Conservation (phyloP, 1,284 basidiomycete genomes). For the Singerocomus inundabilis region DNA sequence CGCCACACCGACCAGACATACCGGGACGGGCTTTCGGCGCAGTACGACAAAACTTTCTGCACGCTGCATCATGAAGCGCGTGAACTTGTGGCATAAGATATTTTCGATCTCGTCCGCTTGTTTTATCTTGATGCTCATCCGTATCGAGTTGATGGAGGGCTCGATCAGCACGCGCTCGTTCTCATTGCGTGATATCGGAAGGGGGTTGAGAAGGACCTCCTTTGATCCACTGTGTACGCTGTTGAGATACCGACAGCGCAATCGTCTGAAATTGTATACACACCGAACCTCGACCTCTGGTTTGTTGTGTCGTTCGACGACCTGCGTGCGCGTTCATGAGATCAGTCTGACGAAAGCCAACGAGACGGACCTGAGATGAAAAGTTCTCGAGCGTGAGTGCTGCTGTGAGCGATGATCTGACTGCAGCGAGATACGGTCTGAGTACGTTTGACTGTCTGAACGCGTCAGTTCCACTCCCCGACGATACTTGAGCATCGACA, state of each 20-base stretch:
- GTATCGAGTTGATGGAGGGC: conserved; percentile 94
- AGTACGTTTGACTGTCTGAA: conserved; percentile 69
- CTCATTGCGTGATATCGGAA: conserved; percentile 95
- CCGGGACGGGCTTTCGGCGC: conserved; percentile 88
- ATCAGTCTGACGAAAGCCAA: conserved; percentile 4
- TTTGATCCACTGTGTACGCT: conserved; percentile 67
- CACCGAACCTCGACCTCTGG: conserved; percentile 90
- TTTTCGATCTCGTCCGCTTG: conserved; percentile 99
- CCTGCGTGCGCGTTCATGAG: conserved; percentile 43
- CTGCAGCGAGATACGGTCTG: conserved; percentile 94
- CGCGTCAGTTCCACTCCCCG: conserved; percentile 12
- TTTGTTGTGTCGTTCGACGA: conserved; percentile 96
- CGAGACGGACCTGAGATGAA: conserved; percentile 76
- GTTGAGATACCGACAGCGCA: conserved; percentile 5
- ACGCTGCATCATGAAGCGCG: conserved; percentile 98
- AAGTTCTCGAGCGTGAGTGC: conserved; percentile 98
- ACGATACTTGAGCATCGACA: conserved; percentile 9
- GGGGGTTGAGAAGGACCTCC: conserved; percentile 91
- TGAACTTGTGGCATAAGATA: conserved; percentile 97
- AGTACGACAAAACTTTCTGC: conserved; percentile 97
- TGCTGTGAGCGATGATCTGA: conserved; percentile 94
- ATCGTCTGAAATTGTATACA: conserved; percentile 20
- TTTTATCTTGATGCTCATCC: conserved; percentile 97
- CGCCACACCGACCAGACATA: conserved; percentile 39
- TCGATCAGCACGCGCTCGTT: conserved; percentile 97